Evolutionary conservation across 164 flowering plant species (phyloP).

Genomic region (Tetracentron sinense): DNA sequence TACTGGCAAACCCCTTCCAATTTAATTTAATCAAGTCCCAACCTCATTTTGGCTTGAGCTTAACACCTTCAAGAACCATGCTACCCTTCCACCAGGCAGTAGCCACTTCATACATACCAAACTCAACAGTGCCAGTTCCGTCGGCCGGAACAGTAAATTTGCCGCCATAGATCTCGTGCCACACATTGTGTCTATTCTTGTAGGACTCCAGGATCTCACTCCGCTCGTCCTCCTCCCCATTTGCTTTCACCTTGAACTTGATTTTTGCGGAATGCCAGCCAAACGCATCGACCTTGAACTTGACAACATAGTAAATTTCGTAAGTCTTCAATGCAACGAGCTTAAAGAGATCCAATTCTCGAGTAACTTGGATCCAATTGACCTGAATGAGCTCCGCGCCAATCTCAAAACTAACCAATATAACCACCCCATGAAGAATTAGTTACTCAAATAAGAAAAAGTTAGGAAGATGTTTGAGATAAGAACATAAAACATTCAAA

Average conservation of each 20-base stretch:
- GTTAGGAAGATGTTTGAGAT: neutral
- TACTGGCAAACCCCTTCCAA: no score
- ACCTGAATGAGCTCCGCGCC: slow-evolving; percentile 28
- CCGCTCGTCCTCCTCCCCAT: slow-evolving; percentile 8
- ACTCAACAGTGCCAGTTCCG: slow-evolving; percentile 2
- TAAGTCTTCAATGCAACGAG: neutral
- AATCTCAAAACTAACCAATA: neutral
- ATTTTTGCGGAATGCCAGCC: slow-evolving; percentile 29
- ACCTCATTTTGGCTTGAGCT: no score
- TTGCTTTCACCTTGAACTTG: slow-evolving; percentile 8
- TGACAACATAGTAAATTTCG: slow-evolving; percentile 18
- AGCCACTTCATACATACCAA: slow-evolving; percentile 33
- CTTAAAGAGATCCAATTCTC: slow-evolving; percentile 4
- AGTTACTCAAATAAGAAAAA: no score
- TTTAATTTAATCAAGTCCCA: no score
- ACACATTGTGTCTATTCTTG: slow-evolving; percentile 6
- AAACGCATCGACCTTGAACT: slow-evolving; percentile 30
- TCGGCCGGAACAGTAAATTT: slow-evolving; percentile 11
- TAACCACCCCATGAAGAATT: no score
- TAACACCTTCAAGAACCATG: no score
- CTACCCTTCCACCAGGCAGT: no score
- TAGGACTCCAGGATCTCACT: slow-evolving; percentile 13
- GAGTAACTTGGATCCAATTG: slow-evolving; percentile 26
- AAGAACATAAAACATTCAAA: no score
- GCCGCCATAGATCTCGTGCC: slow-evolving; percentile 24